These are phyloP conservation scores for Xerocomellus chrysenteron DNA, from an alignment of 768 basidiomycete genomes.

Conservation along the genomic window DNA sequence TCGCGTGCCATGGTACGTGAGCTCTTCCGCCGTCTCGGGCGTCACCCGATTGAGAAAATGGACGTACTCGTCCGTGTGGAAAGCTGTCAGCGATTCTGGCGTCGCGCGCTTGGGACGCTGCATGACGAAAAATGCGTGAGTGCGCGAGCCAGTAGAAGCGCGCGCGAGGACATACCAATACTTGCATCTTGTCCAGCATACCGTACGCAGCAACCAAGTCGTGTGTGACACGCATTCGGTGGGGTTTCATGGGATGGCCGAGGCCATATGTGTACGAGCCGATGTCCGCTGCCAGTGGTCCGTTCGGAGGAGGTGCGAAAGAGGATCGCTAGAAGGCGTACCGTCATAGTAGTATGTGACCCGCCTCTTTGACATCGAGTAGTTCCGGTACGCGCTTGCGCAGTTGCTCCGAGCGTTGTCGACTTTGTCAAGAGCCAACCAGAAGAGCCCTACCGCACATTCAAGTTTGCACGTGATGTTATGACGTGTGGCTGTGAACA, in stretches of 20 bases:
- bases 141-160: not conserved
- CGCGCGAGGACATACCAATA: constrained; percentile 53
- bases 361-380: constrained; percentile 63
- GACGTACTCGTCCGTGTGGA: constrained; percentile 98
- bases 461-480: constrained; percentile 19
- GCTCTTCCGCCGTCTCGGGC: constrained; percentile 85
- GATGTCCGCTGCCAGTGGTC: constrained; percentile 54
- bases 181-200: constrained; percentile 92
- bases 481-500: constrained; percentile 5
- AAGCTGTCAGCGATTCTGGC: constrained; percentile 80
- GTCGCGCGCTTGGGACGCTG: constrained; percentile 72
- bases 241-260: constrained; percentile 95
- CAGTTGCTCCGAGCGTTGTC: not conserved
- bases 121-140: not conserved
- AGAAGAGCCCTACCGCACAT: not conserved
- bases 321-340: constrained; percentile 32
- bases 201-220: constrained; percentile 88
- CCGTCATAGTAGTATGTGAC: constrained; percentile 83
- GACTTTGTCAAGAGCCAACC: not conserved
- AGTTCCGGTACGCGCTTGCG: not conserved
- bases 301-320: not conserved
- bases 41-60: constrained; percentile 87
- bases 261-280: constrained; percentile 80
- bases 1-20: constrained; percentile 81
- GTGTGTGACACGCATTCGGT: constrained; percentile 91